Percentiles rank a stretch among this genome's conserved stretches.
These are phyloP conservation scores for Moelleriella libera DNA, from an alignment of 2,329 filamentous ascomycete genomes.

Conservation along the genomic window DNA sequence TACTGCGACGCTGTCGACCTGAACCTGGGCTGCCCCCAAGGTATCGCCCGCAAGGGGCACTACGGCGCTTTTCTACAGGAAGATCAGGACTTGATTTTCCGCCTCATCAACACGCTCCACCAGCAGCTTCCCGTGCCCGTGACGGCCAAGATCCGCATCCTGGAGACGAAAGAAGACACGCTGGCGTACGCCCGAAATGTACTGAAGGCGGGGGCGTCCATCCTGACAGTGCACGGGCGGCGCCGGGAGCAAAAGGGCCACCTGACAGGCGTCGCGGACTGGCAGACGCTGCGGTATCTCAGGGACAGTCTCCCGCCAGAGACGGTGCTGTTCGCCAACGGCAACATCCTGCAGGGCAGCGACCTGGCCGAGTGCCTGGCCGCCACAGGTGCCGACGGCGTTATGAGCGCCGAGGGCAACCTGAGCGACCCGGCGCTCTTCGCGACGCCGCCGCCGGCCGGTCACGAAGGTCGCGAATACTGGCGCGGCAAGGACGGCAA, in stretches of 20 bases:
- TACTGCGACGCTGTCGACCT: slow-evolving; percentile 93
- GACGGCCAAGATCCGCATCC: slow-evolving; percentile 85
- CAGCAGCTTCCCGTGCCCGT: slow-evolving; percentile 67
- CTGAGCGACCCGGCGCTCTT: slow-evolving; percentile 87
- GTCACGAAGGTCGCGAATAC: slow-evolving; percentile 62
- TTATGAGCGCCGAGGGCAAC: slow-evolving; percentile 96
- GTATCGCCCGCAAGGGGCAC: slow-evolving; percentile 78
- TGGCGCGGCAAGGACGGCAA: slow-evolving; percentile 69
- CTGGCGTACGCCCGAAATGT: slow-evolving; percentile 83
- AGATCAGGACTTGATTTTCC: slow-evolving; percentile 69
- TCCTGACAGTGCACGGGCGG: slow-evolving; percentile 84
- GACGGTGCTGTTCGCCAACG: slow-evolving; percentile 92
- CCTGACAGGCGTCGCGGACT: slow-evolving; percentile 85
- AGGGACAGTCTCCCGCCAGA: slow-evolving; percentile 72
- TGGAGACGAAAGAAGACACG: slow-evolving; percentile 77
- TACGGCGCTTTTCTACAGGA: slow-evolving; percentile 95
- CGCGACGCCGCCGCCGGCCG: slow-evolving; percentile 46
- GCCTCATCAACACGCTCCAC: slow-evolving; percentile 74
- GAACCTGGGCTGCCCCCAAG: slow-evolving; percentile 91
- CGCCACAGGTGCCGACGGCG: slow-evolving; percentile 75
- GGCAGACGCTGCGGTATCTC: slow-evolving; percentile 70
- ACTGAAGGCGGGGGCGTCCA: slow-evolving; percentile 74
- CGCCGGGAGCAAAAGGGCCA: slow-evolving; percentile 90
- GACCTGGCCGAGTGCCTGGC: slow-evolving; percentile 68
- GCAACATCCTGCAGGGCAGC: slow-evolving; percentile 71